These are phyloP conservation scores for Wickerhamiella azyma DNA, from an alignment of 805 yeast genomes.

Conservation along the genomic window DNA sequence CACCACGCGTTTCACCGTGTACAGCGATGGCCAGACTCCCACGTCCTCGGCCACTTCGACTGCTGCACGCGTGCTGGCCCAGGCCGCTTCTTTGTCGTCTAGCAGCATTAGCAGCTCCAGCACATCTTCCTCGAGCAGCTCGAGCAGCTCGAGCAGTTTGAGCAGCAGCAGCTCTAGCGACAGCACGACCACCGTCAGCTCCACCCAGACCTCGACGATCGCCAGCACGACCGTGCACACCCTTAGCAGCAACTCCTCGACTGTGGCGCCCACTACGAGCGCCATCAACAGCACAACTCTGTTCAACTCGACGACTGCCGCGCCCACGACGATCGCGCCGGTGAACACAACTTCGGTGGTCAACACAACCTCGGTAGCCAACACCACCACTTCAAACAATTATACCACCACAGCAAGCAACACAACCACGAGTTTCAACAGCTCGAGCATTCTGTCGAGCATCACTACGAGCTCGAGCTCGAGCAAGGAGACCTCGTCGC, in stretches of 20 bases:
- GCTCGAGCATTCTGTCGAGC: not conserved
- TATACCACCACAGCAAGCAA: not conserved
- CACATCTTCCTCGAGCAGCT: not conserved
- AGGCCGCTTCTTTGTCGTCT: not conserved
- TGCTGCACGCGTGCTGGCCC: not conserved
- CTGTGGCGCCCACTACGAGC: not conserved
- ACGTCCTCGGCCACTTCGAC: not conserved
- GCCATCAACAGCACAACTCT: not conserved
- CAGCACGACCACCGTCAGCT: not conserved
- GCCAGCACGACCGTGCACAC: slow-evolving; percentile 7
- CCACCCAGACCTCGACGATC: slow-evolving; percentile 1
- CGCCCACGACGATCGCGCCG: not conserved
- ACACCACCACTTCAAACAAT: not conserved
- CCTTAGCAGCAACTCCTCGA: not conserved
- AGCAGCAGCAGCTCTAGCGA: not conserved
- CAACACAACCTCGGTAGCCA: not conserved
- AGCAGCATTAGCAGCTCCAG: not conserved
- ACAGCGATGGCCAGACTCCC: slow-evolving; percentile 1
- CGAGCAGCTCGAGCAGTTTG: not conserved
- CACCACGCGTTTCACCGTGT: slow-evolving; percentile 6
- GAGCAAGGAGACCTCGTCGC: not conserved
- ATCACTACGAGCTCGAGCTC: not conserved
- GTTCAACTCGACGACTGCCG: not conserved
- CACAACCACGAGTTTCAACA: not conserved
- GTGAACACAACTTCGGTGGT: not conserved